Percentiles rank a stretch among this genome's conserved stretches.
These are phyloP conservation scores for Trypanosoma platydactyli DNA, from an alignment of 208 protist genomes.

Conservation along the genomic window DNA sequence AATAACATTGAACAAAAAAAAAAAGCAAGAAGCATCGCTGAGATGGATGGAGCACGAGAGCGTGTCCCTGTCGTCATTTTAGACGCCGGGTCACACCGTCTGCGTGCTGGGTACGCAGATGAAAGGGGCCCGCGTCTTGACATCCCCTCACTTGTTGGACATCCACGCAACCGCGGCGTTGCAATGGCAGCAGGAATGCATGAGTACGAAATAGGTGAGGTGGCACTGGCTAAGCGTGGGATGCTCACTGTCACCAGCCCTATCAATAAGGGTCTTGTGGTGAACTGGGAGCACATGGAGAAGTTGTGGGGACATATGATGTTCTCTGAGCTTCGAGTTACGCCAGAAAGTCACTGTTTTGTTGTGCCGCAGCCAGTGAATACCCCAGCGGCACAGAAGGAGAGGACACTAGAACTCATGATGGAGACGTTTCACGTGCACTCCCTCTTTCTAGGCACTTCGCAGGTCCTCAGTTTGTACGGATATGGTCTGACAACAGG, in stretches of 20 bases:
- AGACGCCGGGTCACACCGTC: conserved; percentile 76
- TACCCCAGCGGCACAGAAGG: conserved; percentile 74
- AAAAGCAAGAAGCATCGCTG: neutral
- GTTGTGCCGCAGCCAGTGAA: conserved; percentile 87
- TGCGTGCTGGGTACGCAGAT: conserved; percentile 86
- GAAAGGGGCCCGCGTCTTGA: conserved; percentile 83
- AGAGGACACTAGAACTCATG: conserved; percentile 92
- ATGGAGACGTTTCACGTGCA: conserved; percentile 95
- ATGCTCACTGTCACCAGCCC: conserved; percentile 70
- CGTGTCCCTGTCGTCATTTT: conserved; percentile 61
- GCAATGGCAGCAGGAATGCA: conserved; percentile 91
- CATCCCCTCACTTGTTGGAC: conserved; percentile 88
- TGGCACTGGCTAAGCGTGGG: conserved; percentile 81
- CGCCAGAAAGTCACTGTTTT: conserved; percentile 91
- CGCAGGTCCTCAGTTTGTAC: conserved; percentile 93
- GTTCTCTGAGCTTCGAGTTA: conserved; percentile 89
- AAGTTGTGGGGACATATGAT: conserved; percentile 91
- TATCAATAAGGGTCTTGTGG: conserved; percentile 76
- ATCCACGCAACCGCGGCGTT: conserved; percentile 86
- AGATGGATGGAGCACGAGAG: conserved; percentile 19
- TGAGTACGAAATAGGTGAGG: conserved; percentile 87
- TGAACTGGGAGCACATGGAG: conserved; percentile 92
- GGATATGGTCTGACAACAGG: conserved; percentile 93
- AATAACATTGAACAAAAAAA: conserved; percentile 1
- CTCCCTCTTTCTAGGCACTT: conserved; percentile 89